phyloP scores from a whole-genome alignment of 805 yeast species.

The Nakazawaea siamensis region DNA sequence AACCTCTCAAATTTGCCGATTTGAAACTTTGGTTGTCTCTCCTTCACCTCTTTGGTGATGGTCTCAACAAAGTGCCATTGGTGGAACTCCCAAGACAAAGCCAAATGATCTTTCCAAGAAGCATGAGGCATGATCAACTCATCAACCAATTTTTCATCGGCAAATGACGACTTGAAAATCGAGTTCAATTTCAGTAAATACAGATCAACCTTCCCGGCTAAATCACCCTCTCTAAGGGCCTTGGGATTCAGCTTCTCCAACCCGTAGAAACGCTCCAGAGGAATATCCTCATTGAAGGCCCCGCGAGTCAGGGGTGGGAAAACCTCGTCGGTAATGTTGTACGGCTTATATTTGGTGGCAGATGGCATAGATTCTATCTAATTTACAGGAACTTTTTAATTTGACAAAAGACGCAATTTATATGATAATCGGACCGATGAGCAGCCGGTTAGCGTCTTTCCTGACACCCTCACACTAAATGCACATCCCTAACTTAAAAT shows the following conservation, averaged over 20 bases:
- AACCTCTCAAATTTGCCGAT: conserved; percentile 22
- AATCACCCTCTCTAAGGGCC: conserved; percentile 3
- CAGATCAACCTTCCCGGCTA: conserved; percentile 4
- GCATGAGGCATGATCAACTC: conserved; percentile 20
- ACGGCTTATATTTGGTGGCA: conserved; percentile 2
- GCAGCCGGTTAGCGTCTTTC: no score
- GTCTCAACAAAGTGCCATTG: conserved; percentile 22
- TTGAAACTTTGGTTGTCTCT: conserved; percentile 13
- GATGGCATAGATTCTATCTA: no score
- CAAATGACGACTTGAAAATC: neutral
- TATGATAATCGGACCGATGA: no score
- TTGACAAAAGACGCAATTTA: no score
- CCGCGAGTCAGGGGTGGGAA: conserved; percentile 14
- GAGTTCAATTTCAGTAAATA: conserved; percentile 13
- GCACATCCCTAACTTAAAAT: no score
- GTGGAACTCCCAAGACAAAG: conserved; percentile 24
- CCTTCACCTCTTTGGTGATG: conserved; percentile 16
- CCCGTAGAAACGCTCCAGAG: conserved; percentile 11
- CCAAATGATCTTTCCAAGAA: conserved; percentile 30
- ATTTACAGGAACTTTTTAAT: no score
- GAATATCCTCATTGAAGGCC: conserved; percentile 13
- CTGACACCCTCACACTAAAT: no score
- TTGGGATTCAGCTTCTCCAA: conserved; percentile 8
- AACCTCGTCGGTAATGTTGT: conserved; percentile 14
- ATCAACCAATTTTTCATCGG: conserved; percentile 12